Base-by-base conservation (phyloP, 129 eudicot genomes). In the Chrysanthemum lavandulifolium region DNA sequence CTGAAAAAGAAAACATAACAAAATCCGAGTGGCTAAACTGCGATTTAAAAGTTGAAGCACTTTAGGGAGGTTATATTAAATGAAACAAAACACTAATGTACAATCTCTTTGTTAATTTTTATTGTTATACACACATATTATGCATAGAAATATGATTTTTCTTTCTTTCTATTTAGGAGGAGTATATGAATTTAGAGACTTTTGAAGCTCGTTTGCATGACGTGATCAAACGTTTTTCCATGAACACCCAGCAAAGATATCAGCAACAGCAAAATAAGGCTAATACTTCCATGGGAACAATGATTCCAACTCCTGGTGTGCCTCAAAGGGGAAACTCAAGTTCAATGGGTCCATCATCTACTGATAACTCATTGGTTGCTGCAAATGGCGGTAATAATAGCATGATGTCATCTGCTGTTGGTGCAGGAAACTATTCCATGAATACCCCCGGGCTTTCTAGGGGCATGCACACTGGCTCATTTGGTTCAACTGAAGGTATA, bases 241-340 rank as follows among this genome's bases (percentile, higher is more conserved):
- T 61, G 82, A 77, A 21, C 77, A 85, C 75, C 79, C 85, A 75
- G 4, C 91, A 81, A 73, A 95, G 82, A 62, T 75, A 57, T 58
- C 82, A 78, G 61, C 92, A 84, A 61, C 95, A 65, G 19, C n/a
- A 75, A 61, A 79, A 40, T 43, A 89, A 89, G 73, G 64, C 85
- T 69, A 78, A 87, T 50, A 68, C 84, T 56, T 60, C 86, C 21
- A 83, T 83, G 73, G 88, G 90, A 81, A 84, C 89, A 10, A 90
- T 94, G 98, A 90, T 94, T 47, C 98, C 98, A 67, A 94, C 98
- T 65, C 98, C 98, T 68, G 98, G 98, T n/a, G 81, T 94, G 76
- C 80, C 86, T 63, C 98, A 87, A 81, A 82, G 80, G 70, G 90
- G 88, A 69, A 83, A 85, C 81, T 76, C 89, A 43, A 86, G 65